These are phyloP conservation scores for Berkeleyomyces basicola DNA, from an alignment of 2,329 filamentous ascomycete genomes.

Conservation along the genomic window DNA sequence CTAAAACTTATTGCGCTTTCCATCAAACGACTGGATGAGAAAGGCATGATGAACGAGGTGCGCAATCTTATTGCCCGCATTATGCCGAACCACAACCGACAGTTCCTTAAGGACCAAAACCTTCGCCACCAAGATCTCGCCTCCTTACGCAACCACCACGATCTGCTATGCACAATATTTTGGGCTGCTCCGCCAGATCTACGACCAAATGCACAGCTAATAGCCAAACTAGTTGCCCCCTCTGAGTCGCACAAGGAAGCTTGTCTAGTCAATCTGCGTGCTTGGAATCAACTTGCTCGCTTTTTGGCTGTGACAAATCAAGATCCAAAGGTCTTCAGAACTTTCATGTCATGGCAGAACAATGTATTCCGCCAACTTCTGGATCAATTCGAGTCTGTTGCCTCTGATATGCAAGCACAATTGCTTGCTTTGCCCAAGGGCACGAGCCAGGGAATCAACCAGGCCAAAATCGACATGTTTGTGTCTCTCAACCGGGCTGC, in stretches of 20 bases:
- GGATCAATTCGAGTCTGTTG: conserved; percentile 39
- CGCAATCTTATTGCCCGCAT: conserved; percentile 44
- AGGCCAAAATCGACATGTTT: conserved; percentile 31
- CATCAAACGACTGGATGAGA: conserved; percentile 33
- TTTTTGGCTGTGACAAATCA: conserved; percentile 36
- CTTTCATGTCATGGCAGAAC: conserved; percentile 33
- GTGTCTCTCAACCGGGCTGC: conserved; percentile 35
- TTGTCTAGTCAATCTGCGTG: conserved; percentile 44
- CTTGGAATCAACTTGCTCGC: conserved; percentile 45
- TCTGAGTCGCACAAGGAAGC: conserved; percentile 49
- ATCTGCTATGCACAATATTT: conserved; percentile 48
- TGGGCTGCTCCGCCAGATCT: conserved; percentile 42
- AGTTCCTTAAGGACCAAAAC: conserved; percentile 45
- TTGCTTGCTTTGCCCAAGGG: conserved; percentile 30
- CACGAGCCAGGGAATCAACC: conserved; percentile 26
- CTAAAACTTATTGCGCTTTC: conserved; percentile 45
- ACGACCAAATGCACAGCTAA: conserved; percentile 34
- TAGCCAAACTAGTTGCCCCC: conserved; percentile 43
- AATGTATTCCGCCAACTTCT: conserved; percentile 40
- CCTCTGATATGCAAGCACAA: conserved; percentile 39
- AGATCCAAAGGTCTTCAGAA: conserved; percentile 30
- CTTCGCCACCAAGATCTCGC: conserved; percentile 45
- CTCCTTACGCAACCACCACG: conserved; percentile 50
- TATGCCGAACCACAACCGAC: conserved; percentile 48
- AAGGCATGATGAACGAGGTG: conserved; percentile 36